These are phyloP conservation scores for Rhododendron mucronatum DNA, from an alignment of 148 eudicot genomes.

Conservation along the genomic window DNA sequence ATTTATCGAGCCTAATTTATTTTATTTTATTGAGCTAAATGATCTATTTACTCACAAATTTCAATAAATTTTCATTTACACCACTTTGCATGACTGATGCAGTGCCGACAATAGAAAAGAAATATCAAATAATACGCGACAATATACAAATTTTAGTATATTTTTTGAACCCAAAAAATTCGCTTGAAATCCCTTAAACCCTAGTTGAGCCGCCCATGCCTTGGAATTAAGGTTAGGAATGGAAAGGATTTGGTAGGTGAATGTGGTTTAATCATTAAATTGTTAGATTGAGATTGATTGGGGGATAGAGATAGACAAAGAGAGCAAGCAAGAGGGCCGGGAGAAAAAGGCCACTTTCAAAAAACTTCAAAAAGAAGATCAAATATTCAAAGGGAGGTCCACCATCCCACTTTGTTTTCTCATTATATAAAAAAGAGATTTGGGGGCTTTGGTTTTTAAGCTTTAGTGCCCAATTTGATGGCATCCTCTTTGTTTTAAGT, in stretches of 20 bases:
- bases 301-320: neutral
- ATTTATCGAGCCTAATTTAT: too few species aligned
- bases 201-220: too few species aligned
- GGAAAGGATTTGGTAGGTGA: neutral
- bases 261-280: neutral
- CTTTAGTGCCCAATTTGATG: conserved; percentile 1
- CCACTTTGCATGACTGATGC: too few species aligned
- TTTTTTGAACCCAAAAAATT: too few species aligned
- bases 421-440: neutral
- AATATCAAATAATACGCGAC: too few species aligned
- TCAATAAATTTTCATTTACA: too few species aligned
- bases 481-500: neutral
- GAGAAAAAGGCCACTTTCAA: neutral
- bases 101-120: too few species aligned
- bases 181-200: too few species aligned
- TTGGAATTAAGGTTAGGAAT: neutral
- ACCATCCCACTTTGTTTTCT: conserved; percentile 16
- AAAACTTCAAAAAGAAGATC: neutral
- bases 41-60: too few species aligned
- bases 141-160: too few species aligned
- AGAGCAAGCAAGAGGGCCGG: neutral
- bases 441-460: neutral
- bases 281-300: conserved; percentile 1
- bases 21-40: too few species aligned
- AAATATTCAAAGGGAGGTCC: conserved; percentile 12